Evolutionary conservation across 805 yeast species (phyloP), one percentile per base, ranked within the genome.

Genomic region (Lipomyces chichibuensis): DNA sequence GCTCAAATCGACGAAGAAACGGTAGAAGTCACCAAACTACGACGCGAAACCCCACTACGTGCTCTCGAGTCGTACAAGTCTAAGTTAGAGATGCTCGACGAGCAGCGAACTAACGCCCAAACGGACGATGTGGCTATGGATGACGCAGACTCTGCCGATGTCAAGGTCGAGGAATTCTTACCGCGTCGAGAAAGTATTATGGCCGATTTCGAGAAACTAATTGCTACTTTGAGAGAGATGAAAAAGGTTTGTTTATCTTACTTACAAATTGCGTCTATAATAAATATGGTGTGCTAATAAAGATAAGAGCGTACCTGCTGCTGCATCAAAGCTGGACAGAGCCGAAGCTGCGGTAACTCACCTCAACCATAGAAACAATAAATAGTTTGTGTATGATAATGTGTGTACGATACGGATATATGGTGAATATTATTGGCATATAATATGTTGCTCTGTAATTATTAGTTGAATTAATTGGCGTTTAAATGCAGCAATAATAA

Each of bases 11-110:
- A 80, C 71, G 58, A 79, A 54, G 85, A 85, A 69, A 85, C 91
- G 0, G 83, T 85, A 0, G 81, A 80, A 64, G 84, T 88, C 29
- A 84, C 92, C 0, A 78, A 80, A 25, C 75, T 87, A 60, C 79
- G 95, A 59, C 81, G 85, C 56, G 69, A 63, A 35, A 67, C 65
- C 13, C 75, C 75, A 6, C 73, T 74, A 46, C 77, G 75, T 23
- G 66, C 74, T 27, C 76, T 75, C 23, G 75, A 76, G 6, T 76
- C 78, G 43, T 79, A 79, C 29, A 78, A 78, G 13, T 80, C 78
- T 7, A 64, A 14, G 77, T 74, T 60, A 79, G 78, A 56, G 75
- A 52, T 73, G 72, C 53, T 65, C 4, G 69, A 62, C 11, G 60
- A 52, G 14, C 54, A 39, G 43, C 59, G 35, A 27, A 57, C 39